Evolutionary conservation across 2,329 filamentous ascomycete species (phyloP), one percentile per base, ranked within the genome.

Genomic region (Metarhizium guizhouense): DNA sequence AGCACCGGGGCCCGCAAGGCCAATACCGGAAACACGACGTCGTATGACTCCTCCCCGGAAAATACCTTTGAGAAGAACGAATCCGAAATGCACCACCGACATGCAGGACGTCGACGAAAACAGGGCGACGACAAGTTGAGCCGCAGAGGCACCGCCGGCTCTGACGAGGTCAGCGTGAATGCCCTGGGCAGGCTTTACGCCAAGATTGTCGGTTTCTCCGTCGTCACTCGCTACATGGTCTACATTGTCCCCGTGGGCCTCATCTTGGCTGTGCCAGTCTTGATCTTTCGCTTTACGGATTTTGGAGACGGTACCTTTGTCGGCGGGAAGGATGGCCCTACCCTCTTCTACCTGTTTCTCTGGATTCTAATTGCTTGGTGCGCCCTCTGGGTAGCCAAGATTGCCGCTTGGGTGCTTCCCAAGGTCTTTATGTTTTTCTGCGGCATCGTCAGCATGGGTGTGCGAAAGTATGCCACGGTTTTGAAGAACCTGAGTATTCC

Each of bases 331-430:
- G 13, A 56, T 16, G 78, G 77, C 1, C 76, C 81, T 8, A 73
- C 76, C 4, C 74, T 87, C 10, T 81, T 85, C 63, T 69, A 78
- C 51, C 74, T 89, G 51, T 87, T 87, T 63, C 72, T 86, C 51
- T 87, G 85, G 86, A 78, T 88, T 61, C 81, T 87, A 64, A 75
- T 86, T 53, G 76, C 85, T 40, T 89, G 86, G 86, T 70, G 85
- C 43, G 76, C 79, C 8, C 75, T 88, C 11, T 89, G 86, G 86
- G 73, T 76, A 18, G 83, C 80, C 60, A 89, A 88, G 70, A 70
- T 87, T 47, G 74, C 83, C 11, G 81, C 85, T 14, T 82, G 82
- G 67, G 65, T 80, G 16, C 65, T 87, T 3, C 85, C 86, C 0
- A 69, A 73, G 43, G 60, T 82, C 53, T 88, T 88, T 69, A 84